These are phyloP conservation scores for Coemansia sp. DNA, from an alignment of 192 early-diverging fungal species.

Conservation along the genomic window DNA sequence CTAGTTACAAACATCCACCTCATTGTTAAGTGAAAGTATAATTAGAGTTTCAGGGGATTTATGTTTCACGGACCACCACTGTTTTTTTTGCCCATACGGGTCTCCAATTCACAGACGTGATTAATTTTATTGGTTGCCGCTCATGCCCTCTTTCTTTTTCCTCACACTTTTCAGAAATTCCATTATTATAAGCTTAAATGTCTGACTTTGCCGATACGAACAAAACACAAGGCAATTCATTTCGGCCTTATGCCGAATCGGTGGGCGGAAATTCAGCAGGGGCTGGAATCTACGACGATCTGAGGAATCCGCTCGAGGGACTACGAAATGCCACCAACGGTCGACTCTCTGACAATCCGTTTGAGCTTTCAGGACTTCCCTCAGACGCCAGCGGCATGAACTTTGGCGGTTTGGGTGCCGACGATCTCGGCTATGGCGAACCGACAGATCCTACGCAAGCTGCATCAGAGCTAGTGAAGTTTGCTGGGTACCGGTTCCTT, in stretches of 20 bases:
- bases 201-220: constrained; percentile 31
- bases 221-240: constrained; percentile 28
- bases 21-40: too few relatives aligned
- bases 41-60: too few relatives aligned
- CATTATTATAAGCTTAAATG: constrained; percentile 13
- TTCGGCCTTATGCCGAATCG: constrained; percentile 49
- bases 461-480: constrained; percentile 64
- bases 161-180: too few relatives aligned
- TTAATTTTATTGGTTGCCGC: too few relatives aligned
- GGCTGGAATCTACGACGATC: constrained; percentile 32
- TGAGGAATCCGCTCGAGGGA: constrained; percentile 40
- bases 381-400: constrained; percentile 6
- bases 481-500: constrained; percentile 67
- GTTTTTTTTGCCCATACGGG: too few relatives aligned
- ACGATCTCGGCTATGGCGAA: constrained; percentile 25
- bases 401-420: constrained; percentile 7
- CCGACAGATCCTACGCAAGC: constrained; percentile 51
- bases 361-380: constrained; percentile 14
- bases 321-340: constrained; percentile 23
- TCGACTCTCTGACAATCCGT: constrained; percentile 6
- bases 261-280: constrained; percentile 13
- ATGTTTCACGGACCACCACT: too few relatives aligned
- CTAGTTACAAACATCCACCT: too few relatives aligned
- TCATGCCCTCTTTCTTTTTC: background rate
- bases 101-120: too few relatives aligned